Evolutionary conservation across 345 rosid genomes (phyloP), one percentile per base, ranked within the genome.

Genomic region (Jatropha curcas): DNA sequence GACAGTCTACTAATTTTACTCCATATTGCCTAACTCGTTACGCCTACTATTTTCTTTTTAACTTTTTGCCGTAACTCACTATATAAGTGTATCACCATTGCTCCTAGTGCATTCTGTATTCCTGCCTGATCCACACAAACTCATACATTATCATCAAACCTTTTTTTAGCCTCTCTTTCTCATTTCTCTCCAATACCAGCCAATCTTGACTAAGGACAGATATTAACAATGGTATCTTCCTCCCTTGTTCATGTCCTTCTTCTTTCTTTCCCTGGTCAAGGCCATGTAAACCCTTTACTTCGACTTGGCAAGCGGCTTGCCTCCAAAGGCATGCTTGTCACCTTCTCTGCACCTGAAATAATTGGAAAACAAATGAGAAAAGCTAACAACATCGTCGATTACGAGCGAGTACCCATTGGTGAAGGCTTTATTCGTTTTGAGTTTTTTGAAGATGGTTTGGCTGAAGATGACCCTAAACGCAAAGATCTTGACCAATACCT

Each of bases 181-280:
- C n/a, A n/a, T n/a, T n/a, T n/a, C n/a, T n/a, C n/a, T n/a, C n/a
- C n/a, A n/a, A n/a, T n/a, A n/a, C n/a, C n/a, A n/a, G n/a, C n/a
- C n/a, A n/a, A n/a, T n/a, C n/a, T n/a, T n/a, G n/a, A n/a, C n/a
- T n/a, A n/a, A n/a, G n/a, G 39, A 12, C n/a, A n/a, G n/a, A n/a
- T n/a, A n/a, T n/a, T n/a, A 19, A 71, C 34, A 8, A 89, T 89
- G 89, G 87, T 65, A 12, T 58, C 83, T 22, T 70, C 80, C 55
- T 65, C 87, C 4, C 82, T 71, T 33, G 80, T 84, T 72, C 97
- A 93, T 76, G 86, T 93, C 7, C 67, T 93, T 71, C 83, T 93
- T 1, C 86, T 93, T 48, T 89, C 97, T 0, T 93, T 91, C 82
- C 89, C 91, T 0, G 98, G 86, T 17, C 97, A 93, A 76, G 98